phyloP scores from a whole-genome alignment of 495 filamentous ascomycete species.

The Penicillium silybi region DNA sequence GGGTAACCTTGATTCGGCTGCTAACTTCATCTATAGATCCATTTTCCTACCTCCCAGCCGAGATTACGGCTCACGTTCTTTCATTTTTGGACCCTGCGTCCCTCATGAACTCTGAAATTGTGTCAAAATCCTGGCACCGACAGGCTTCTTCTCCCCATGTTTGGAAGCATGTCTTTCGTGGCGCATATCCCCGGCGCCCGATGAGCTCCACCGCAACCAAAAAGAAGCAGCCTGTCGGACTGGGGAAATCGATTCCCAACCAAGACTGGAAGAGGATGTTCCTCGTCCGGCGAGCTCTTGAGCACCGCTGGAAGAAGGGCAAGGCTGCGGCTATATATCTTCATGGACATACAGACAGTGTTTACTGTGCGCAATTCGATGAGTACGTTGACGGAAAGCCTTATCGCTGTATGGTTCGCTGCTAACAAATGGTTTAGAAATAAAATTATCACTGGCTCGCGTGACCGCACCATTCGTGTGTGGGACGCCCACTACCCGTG shows the following conservation, averaged over 20 bases:
- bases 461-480: constrained; percentile 89
- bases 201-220: constrained; percentile 43
- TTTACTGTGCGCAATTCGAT: constrained; percentile 97
- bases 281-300: constrained; percentile 66
- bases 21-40: constrained; percentile 53
- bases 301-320: constrained; percentile 73
- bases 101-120: constrained; percentile 56
- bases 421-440: too few relatives aligned
- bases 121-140: constrained; percentile 61
- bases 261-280: constrained; percentile 88
- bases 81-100: constrained; percentile 65
- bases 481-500: constrained; percentile 86
- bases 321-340: constrained; percentile 79
- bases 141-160: constrained; percentile 61
- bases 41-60: constrained; percentile 59
- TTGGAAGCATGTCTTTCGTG: constrained; percentile 75
- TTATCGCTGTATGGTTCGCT: too few relatives aligned
- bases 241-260: constrained; percentile 46
- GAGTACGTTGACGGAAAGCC: constrained; percentile 48
- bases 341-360: constrained; percentile 87
- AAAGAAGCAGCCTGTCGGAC: constrained; percentile 41
- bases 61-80: constrained; percentile 70
- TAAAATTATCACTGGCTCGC: constrained; percentile 95
- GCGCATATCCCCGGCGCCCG: constrained; percentile 49
- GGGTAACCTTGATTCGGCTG: constrained; percentile 2